Evolutionary conservation across 2,329 filamentous ascomycete species (phyloP).

Genomic region (Harringtonia lauricola): DNA sequence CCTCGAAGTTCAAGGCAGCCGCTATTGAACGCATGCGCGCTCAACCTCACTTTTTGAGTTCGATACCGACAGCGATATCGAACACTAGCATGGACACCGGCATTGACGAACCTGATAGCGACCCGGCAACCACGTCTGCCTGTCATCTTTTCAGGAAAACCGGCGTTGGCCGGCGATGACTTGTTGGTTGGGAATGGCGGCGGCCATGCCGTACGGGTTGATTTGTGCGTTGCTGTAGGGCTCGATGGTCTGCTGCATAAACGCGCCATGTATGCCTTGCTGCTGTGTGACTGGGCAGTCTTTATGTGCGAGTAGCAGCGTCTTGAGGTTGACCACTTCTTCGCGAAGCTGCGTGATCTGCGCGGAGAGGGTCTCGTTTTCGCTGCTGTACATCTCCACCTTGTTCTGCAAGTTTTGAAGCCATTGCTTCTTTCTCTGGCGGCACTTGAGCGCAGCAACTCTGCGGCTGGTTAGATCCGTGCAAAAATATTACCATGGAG

Average conservation of each 20-base stretch:
- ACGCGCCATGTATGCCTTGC: slow-evolving; percentile 56
- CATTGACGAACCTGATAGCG: no score
- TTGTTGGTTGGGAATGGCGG: slow-evolving; percentile 37
- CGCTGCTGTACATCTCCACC: slow-evolving; percentile 82
- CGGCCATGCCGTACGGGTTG: slow-evolving; percentile 48
- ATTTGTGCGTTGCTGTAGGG: slow-evolving; percentile 44
- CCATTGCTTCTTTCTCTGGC: slow-evolving; percentile 99
- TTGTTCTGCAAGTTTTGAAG: slow-evolving; percentile 88
- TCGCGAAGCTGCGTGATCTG: slow-evolving; percentile 80
- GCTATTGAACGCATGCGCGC: no score
- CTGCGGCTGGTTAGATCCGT: slow-evolving; percentile 40
- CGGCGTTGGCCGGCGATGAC: slow-evolving; percentile 45
- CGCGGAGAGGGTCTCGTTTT: slow-evolving; percentile 78
- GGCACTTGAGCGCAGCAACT: slow-evolving; percentile 91
- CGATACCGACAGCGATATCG: no score
- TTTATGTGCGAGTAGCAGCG: slow-evolving; percentile 84
- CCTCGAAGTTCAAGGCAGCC: no score
- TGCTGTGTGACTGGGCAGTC: slow-evolving; percentile 89
- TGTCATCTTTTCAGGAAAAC: slow-evolving; percentile 33
- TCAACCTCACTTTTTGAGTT: no score
- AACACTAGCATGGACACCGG: no score
- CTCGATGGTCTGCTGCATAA: slow-evolving; percentile 41
- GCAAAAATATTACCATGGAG: no score
- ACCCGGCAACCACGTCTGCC: no score
- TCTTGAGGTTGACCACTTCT: slow-evolving; percentile 92